phyloP scores from a whole-genome alignment of 2,329 filamentous ascomycete genomes.

The Cladophialophora psammophila region DNA sequence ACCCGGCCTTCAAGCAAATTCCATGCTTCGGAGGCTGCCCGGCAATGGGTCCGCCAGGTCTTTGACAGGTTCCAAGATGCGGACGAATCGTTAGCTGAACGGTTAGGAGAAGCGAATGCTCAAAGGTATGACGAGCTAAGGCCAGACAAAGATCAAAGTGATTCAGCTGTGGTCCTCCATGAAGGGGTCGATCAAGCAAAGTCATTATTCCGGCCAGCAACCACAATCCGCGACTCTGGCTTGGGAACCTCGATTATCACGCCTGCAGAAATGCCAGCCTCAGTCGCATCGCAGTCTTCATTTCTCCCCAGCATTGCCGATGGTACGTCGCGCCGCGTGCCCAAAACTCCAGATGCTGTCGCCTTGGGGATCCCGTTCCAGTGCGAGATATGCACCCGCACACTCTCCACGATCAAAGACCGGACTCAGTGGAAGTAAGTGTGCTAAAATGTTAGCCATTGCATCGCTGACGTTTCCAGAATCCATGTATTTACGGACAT shows the following conservation, averaged over 20 bases:
- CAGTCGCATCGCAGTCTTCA: not conserved
- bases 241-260: slow-evolving; percentile 4
- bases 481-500: not conserved
- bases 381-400: slow-evolving; percentile 1
- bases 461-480: not conserved
- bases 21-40: not conserved
- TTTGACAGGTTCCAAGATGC: slow-evolving; percentile 1
- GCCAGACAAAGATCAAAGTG: not conserved
- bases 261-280: not conserved
- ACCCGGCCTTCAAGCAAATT: not conserved
- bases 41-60: slow-evolving; percentile 1
- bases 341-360: slow-evolving; percentile 1
- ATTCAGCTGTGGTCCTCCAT: not conserved
- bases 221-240: not conserved
- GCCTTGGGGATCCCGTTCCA: not conserved
- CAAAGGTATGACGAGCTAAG: not conserved
- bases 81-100: not conserved
- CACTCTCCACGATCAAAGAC: not conserved
- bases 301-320: too few relatives aligned
- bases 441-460: not conserved
- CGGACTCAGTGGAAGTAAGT: slow-evolving; percentile 13
- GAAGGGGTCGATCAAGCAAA: not conserved
- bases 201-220: not conserved
- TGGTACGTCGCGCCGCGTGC: not conserved
- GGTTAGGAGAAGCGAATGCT: not conserved